Conservation (phyloP, 129 eudicot species). For the Solidago caesia region DNA sequence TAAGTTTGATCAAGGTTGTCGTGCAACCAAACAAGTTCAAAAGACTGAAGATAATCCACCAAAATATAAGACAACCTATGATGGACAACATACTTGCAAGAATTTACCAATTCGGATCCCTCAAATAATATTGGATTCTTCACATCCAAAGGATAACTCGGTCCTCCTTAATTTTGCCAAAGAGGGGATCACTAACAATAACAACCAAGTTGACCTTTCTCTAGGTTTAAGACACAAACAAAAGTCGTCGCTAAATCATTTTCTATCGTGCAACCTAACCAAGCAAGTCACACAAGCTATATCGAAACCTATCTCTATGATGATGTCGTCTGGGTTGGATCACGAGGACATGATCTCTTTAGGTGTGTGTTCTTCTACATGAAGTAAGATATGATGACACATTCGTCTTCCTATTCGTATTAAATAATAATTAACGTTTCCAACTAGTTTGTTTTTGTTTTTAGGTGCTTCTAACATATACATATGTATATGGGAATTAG, state of each 20-base stretch:
- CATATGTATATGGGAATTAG: no score
- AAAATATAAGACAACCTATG: constrained; percentile 6
- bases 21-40: constrained; percentile 17
- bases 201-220: not conserved
- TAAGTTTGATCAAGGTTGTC: constrained; percentile 15
- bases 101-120: not conserved
- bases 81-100: constrained; percentile 5
- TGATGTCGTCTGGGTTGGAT: not conserved
- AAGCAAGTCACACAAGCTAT: not conserved
- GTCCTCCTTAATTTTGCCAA: not conserved
- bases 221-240: not conserved
- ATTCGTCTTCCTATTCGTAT: no score
- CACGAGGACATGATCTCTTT: not conserved
- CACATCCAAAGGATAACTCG: not conserved
- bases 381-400: not conserved
- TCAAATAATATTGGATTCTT: constrained; percentile 1
- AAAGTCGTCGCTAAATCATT: not conserved
- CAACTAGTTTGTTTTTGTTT: not conserved
- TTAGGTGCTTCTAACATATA: not conserved
- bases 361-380: not conserved
- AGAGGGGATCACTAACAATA: not conserved
- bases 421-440: no score
- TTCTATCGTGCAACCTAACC: not conserved
- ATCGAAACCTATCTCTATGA: not conserved
- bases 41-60: constrained; percentile 10